Evolutionary conservation across 257 asterid species (phyloP), one percentile per base, ranked within the genome.

Genomic region (Knoxia roxburghii): DNA sequence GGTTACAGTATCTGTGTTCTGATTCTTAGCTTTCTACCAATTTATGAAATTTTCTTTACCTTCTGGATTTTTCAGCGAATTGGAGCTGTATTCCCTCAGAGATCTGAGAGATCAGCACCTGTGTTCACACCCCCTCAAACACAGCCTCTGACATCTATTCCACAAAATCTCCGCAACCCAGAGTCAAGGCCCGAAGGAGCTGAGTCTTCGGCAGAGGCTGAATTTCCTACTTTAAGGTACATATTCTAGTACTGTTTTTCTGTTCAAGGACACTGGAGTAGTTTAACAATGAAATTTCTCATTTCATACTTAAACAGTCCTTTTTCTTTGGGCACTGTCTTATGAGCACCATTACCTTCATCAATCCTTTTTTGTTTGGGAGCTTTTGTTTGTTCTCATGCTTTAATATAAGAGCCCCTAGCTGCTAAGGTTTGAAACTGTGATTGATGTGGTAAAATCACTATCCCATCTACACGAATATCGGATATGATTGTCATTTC

Each of bases 61-160:
- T 72, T 78, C 63, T 65, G 66, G 70, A 46, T 80, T 54, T 83
- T 78, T 76, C 86, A 94, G 99, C 96, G 95, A 63, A 76, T 86
- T 76, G 99, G 99, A 68, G 99, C 95, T 55, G 96, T 90, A 64
- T 94, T 94, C 73, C 99, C 99, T 76, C 97, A 86, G 82, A 83
- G 95, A 76, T 72, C 96, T 68, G 97, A 90, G 87, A 81, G 87
- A 51, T 65, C 96, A 39, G 95, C 91, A 43, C 96, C 99, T 48
- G 89, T 94, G 63, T 88, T 90, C 74, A 94, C 99, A 32, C 99
- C 96, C 6, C 95, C 87, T 33, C 99, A 94, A 76, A 79, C 97
- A 46, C 97, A 88, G 41, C 96, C 99, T 21, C 80, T 90, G 82
- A 14, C 95, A 65, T 90, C 97, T 64, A 87, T 86, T 78, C 97